Percentiles rank a stretch among this genome's conserved stretches.
These are phyloP conservation scores for Vinca minor DNA, from an alignment of 257 asterid genomes.

Conservation along the genomic window DNA sequence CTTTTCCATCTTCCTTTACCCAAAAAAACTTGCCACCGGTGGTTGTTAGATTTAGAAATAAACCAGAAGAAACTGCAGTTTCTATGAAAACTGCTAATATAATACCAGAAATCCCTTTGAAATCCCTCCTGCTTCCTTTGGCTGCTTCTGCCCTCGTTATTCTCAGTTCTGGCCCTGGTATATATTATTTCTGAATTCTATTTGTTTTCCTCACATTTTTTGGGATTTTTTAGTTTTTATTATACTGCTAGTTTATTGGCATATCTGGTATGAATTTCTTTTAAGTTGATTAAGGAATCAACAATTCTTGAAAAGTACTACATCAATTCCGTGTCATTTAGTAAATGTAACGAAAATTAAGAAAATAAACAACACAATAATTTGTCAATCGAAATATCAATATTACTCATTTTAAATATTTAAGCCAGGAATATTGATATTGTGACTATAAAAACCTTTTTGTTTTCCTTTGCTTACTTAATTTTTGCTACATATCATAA, in stretches of 20 bases:
- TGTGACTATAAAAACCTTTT: too few species aligned
- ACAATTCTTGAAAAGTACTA: too few species aligned
- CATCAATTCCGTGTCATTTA: too few species aligned
- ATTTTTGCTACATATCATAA: too few species aligned
- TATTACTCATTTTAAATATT: too few species aligned
- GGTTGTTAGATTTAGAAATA: slow-evolving; percentile 19
- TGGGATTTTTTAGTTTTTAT: neutral
- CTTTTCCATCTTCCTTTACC: slow-evolving; percentile 1
- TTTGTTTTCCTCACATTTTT: neutral
- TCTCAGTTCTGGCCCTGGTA: slow-evolving; percentile 20
- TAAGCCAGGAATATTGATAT: too few species aligned
- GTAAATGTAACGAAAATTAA: too few species aligned
- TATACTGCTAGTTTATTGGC: neutral
- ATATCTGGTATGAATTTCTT: too few species aligned
- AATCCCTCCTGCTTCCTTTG: slow-evolving; percentile 5
- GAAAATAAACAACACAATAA: too few species aligned
- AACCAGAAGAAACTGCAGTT: slow-evolving; percentile 4
- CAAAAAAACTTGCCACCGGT: neutral
- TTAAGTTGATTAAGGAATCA: too few species aligned
- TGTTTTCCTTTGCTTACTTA: too few species aligned
- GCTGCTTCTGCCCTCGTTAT: slow-evolving; percentile 18
- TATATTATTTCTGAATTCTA: neutral
- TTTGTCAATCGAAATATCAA: too few species aligned
- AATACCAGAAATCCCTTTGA: slow-evolving; percentile 1
- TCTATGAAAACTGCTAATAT: slow-evolving; percentile 4